phyloP scores from a whole-genome alignment of 1,284 basidiomycete genomes.

The Cryptococcus sp. region DNA sequence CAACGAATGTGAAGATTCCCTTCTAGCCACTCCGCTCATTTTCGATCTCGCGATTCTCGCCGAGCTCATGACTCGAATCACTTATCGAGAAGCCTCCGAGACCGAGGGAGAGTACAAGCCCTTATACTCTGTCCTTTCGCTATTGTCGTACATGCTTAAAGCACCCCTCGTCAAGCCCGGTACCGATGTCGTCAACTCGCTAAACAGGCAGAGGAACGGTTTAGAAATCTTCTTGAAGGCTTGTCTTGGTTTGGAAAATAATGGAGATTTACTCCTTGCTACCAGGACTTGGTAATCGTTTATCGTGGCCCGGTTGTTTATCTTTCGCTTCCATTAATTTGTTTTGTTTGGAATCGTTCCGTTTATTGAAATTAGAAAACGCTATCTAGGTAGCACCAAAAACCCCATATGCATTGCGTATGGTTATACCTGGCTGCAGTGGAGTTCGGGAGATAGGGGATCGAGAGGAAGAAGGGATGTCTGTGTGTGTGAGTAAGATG shows the following conservation, averaged over 20 bases:
- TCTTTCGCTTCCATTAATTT: background rate
- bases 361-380: background rate
- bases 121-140: slow-evolving; percentile 80
- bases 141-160: slow-evolving; percentile 95
- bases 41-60: slow-evolving; percentile 90
- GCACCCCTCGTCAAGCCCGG: slow-evolving; percentile 95
- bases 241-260: slow-evolving; percentile 79
- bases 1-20: slow-evolving; percentile 96
- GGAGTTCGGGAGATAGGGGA: too few relatives aligned
- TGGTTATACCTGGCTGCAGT: background rate
- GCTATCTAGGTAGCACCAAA: background rate
- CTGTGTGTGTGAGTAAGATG: background rate
- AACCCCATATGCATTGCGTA: slow-evolving; percentile 1
- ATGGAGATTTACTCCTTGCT: slow-evolving; percentile 74
- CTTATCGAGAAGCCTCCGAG: slow-evolving; percentile 64
- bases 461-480: background rate
- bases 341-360: background rate
- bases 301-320: background rate
- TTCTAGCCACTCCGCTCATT: slow-evolving; percentile 92
- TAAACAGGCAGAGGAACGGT: slow-evolving; percentile 90
- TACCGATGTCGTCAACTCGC: slow-evolving; percentile 89
- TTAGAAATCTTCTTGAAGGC: slow-evolving; percentile 70
- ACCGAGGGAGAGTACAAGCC: slow-evolving; percentile 62
- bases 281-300: slow-evolving; percentile 70
- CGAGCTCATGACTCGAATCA: slow-evolving; percentile 88